These are phyloP conservation scores for Durio zibethinus DNA, from an alignment of 345 rosid genomes.

Conservation along the genomic window DNA sequence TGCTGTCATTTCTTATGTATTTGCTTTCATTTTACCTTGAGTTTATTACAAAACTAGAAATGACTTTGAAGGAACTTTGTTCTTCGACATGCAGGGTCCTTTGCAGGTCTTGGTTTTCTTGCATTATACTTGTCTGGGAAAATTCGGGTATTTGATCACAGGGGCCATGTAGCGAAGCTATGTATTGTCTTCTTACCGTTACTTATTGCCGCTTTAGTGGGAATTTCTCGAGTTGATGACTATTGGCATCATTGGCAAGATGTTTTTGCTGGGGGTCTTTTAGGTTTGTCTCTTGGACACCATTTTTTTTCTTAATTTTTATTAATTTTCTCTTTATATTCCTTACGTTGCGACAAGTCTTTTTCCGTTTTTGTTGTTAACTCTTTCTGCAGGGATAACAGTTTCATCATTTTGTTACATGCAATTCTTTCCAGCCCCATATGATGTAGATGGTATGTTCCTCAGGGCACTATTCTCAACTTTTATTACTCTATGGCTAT, in stretches of 20 bases:
- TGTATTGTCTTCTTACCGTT: conserved; percentile 69
- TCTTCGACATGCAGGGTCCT: conserved; percentile 66
- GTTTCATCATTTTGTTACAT: conserved; percentile 67
- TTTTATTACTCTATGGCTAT: not conserved
- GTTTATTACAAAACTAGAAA: not conserved
- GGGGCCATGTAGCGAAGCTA: conserved; percentile 89
- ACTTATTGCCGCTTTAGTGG: conserved; percentile 75
- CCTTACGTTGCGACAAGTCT: not conserved
- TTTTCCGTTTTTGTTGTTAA: conserved; percentile 12
- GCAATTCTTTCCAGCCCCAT: conserved; percentile 77
- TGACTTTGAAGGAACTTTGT: conserved; percentile 20
- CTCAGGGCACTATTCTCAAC: not conserved
- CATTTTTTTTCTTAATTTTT: not conserved
- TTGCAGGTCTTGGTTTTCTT: conserved; percentile 79
- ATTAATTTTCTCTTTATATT: not conserved
- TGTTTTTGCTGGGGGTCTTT: conserved; percentile 82
- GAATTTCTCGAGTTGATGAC: conserved; percentile 88
- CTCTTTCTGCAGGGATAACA: conserved; percentile 42
- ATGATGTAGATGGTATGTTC: conserved; percentile 55
- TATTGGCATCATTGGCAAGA: conserved; percentile 99
- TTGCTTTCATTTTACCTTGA: conserved; percentile 7
- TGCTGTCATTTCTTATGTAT: not conserved
- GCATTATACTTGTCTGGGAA: conserved; percentile 78
- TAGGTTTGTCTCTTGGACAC: conserved; percentile 41
- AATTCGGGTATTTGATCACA: conserved; percentile 68